Evolutionary conservation across 2,329 filamentous ascomycete species (phyloP), one percentile per base, ranked within the genome.

Genomic region (Lasiodiplodia sp.): DNA sequence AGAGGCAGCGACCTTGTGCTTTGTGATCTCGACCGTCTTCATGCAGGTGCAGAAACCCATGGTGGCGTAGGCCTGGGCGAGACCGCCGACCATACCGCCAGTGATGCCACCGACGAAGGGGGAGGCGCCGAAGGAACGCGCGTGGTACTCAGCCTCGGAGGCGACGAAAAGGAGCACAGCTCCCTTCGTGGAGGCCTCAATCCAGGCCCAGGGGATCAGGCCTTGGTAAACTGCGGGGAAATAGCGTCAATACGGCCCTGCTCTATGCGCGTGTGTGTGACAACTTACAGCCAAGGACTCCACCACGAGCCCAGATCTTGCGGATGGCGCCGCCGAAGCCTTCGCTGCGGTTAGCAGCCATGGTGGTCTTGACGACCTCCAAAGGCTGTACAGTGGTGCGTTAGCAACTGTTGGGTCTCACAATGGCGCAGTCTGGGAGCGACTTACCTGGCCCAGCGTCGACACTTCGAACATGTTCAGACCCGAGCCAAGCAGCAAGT

Each of bases 41-140:
- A 99, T 99, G 89, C 96, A 99, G 71, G 96, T 99, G 85, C 96
- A 99, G 90, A 99, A 99, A 75, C 96, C 96, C 95, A 99, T 99
- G 81, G 96, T 99, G 73, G 96, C 96, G 82, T 99, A 99, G 70
- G 96, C 96, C 85, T 99, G 96, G 57, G 95, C 96, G 69, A 99
- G 90, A 87, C 96, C 96, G 80, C 96, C 96, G 25, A 90, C 87
- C 86, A 99, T 93, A 82, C 96, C 96, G 77, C 96, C 96, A 38
- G 87, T 80, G 84, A 99, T 98, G 79, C 96, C 96, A 74, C 90
- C 89, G 64, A 92, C 86, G 82, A 99, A 98, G 82, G 96, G 91
- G 76, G 87, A 89, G 71, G 94, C 95, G 74, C 96, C 96, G 71
- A 90, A 88, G 73, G 86, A 85, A 78, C 92, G 93, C 75, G 94